Percentiles rank a stretch among this genome's conserved stretches.
phyloP scores from a whole-genome alignment of 768 basidiomycete species.

The Exsudoporus frostii region DNA sequence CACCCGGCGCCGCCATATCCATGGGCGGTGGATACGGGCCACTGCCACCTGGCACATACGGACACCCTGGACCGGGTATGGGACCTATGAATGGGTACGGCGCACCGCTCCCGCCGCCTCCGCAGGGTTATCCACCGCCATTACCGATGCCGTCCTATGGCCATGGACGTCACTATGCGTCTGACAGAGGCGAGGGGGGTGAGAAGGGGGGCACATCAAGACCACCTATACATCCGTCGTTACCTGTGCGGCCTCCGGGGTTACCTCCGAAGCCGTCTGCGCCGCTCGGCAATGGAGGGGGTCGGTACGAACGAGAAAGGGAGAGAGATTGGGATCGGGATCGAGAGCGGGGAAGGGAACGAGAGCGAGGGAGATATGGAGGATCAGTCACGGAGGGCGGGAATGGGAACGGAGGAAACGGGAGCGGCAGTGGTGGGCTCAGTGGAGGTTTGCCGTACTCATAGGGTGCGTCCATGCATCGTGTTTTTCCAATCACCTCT shows the following conservation, averaged over 20 bases:
- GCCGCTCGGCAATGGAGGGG: slow-evolving; percentile 12
- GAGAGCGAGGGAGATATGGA: slow-evolving; percentile 20
- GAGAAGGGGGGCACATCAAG: slow-evolving; percentile 7
- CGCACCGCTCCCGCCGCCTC: slow-evolving; percentile 8
- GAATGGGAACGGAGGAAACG: slow-evolving; percentile 3
- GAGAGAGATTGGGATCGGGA: slow-evolving; percentile 9
- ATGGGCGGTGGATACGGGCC: slow-evolving; percentile 12
- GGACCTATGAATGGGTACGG: slow-evolving; percentile 17
- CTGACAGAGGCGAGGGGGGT: slow-evolving; percentile 16
- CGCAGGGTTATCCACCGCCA: slow-evolving; percentile 19
- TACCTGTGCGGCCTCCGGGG: slow-evolving; percentile 18
- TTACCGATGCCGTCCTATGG: slow-evolving; percentile 12
- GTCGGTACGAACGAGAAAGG: slow-evolving; percentile 20
- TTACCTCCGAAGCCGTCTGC: slow-evolving; percentile 20
- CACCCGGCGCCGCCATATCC: slow-evolving; percentile 7
- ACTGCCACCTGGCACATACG: slow-evolving; percentile 13
- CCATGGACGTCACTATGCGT: slow-evolving; percentile 10
- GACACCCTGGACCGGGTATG: slow-evolving; percentile 8
- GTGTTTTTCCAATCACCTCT: not conserved
- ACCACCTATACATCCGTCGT: slow-evolving; percentile 15
- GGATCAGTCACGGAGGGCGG: slow-evolving; percentile 5
- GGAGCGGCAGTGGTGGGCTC: slow-evolving; percentile 7
- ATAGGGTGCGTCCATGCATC: slow-evolving; percentile 8
- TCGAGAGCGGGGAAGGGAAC: slow-evolving; percentile 13
- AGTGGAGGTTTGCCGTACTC: slow-evolving; percentile 31